Conservation (phyloP, 805 yeast species). For the Clavispora carvajalis region DNA sequence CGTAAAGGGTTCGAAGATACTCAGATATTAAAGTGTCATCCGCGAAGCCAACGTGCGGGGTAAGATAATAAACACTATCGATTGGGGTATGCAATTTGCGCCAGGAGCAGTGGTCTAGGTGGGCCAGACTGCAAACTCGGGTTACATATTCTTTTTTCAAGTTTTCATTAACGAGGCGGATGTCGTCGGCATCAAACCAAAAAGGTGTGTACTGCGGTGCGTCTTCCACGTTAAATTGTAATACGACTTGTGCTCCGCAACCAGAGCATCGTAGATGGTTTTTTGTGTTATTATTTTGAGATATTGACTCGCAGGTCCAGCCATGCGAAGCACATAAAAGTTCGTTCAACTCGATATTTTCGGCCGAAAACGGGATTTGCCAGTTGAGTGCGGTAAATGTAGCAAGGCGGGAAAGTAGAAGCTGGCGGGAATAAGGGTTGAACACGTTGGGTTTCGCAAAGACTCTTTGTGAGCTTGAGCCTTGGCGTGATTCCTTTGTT, state of each 20-base stretch:
- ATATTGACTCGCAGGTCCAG: conserved; percentile 42
- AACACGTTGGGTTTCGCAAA: conserved; percentile 13
- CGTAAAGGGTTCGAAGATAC: conserved; percentile 25
- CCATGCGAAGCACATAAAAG: conserved; percentile 47
- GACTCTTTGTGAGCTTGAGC: neutral
- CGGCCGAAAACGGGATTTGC: conserved; percentile 27
- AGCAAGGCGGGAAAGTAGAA: conserved; percentile 35
- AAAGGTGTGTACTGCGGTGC: conserved; percentile 11
- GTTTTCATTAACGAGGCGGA: conserved; percentile 19
- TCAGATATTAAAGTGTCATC: conserved; percentile 23
- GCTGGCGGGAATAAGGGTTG: conserved; percentile 34
- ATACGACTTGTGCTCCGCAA: conserved; percentile 25
- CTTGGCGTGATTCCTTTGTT: conserved; percentile 18
- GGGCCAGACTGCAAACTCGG: conserved; percentile 24
- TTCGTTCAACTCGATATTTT: conserved; percentile 32
- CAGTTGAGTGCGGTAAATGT: conserved; percentile 46
- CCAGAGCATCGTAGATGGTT: conserved; percentile 31
- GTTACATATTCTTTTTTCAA: conserved; percentile 21
- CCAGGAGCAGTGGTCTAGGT: conserved; percentile 33
- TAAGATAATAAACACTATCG: conserved; percentile 28
- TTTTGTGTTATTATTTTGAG: conserved; percentile 16
- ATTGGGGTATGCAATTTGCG: conserved; percentile 29
- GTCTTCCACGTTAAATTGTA: conserved; percentile 21
- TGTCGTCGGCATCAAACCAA: conserved; percentile 17
- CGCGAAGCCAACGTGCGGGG: conserved; percentile 27